Evolutionary conservation across 257 asterid genomes (phyloP), one percentile per base, ranked within the genome.

Genomic region (Cinchona pubescens): DNA sequence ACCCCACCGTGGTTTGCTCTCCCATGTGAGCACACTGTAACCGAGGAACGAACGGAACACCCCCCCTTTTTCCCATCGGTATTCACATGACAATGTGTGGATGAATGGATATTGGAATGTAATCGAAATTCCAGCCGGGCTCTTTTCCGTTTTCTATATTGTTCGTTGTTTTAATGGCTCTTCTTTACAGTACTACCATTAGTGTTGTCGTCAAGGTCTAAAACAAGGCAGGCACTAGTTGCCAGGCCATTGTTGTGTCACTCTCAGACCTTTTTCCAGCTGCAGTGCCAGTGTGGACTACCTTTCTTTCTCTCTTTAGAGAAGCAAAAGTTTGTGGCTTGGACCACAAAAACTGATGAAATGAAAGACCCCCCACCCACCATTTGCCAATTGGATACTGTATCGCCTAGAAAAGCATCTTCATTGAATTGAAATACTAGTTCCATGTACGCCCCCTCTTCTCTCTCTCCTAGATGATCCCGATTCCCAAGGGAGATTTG

Each of bases 351-450:
- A 49, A 49, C 23, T 16, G 49, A 45, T 45, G 2, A 45, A 45
- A 45, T n/a, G n/a, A n/a, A n/a, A n/a, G n/a, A n/a, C n/a, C n/a
- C 1, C 49, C 49, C 49, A 13, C 12, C n/a, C n/a, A n/a, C n/a
- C n/a, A n/a, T n/a, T n/a, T 45, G 49, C 49, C 1, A 8, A 13
- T 45, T 45, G 9, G 13, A 13, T 9, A 1, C 12, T 45, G 23
- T 23, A 3, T 63, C 38, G 18, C 60, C 61, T 73, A 67, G 76
- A 74, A 61, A 61, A 45, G 76, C 79, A 79, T 79, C 83, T 74
- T 79, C 25, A 40, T 43, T 74, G 18, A 49, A 14, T 48, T 48
- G n/a, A n/a, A n/a, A n/a, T n/a, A n/a, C n/a, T n/a, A n/a, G n/a
- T n/a, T n/a, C n/a, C n/a, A n/a, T n/a, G n/a, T n/a, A n/a, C n/a